These are phyloP conservation scores for Metarhizium guizhouense DNA, from an alignment of 2,329 filamentous ascomycete species.

Conservation along the genomic window DNA sequence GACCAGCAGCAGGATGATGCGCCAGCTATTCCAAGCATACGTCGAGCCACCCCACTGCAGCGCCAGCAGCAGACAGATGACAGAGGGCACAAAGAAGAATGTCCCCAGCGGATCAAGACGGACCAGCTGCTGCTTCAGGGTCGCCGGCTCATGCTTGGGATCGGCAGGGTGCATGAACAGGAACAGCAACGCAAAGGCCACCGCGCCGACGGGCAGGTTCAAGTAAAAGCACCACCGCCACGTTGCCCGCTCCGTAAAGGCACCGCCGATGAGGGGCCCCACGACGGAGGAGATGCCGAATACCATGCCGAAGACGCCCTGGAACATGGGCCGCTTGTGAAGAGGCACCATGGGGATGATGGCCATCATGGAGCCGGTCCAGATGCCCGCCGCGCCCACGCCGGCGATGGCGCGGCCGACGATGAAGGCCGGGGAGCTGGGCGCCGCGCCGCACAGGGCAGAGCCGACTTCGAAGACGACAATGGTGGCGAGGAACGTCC, in stretches of 20 bases:
- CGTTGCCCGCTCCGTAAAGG: constrained; percentile 35
- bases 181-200: constrained; percentile 39
- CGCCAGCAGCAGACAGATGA: constrained; percentile 52
- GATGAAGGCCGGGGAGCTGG: constrained; percentile 44
- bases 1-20: constrained; percentile 44
- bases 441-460: constrained; percentile 44
- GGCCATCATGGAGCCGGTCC: constrained; percentile 46
- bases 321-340: constrained; percentile 50
- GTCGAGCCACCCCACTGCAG: constrained; percentile 53
- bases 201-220: constrained; percentile 46
- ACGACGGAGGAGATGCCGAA: constrained; percentile 46
- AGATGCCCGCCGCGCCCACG: constrained; percentile 47
- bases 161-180: constrained; percentile 37
- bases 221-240: constrained; percentile 54
- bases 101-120: constrained; percentile 52
- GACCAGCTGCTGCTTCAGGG: constrained; percentile 33
- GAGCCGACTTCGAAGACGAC: constrained; percentile 46
- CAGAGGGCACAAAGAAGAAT: constrained; percentile 48
- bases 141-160: constrained; percentile 18
- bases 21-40: constrained; percentile 43
- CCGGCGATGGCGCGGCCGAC: constrained; percentile 48
- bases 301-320: constrained; percentile 44
- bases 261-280: constrained; percentile 46
- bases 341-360: constrained; percentile 51
- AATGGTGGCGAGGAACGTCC: constrained; percentile 37